Evolutionary conservation across 192 early-diverging fungal species (phyloP).

Genomic region (Coemansia sp.): DNA sequence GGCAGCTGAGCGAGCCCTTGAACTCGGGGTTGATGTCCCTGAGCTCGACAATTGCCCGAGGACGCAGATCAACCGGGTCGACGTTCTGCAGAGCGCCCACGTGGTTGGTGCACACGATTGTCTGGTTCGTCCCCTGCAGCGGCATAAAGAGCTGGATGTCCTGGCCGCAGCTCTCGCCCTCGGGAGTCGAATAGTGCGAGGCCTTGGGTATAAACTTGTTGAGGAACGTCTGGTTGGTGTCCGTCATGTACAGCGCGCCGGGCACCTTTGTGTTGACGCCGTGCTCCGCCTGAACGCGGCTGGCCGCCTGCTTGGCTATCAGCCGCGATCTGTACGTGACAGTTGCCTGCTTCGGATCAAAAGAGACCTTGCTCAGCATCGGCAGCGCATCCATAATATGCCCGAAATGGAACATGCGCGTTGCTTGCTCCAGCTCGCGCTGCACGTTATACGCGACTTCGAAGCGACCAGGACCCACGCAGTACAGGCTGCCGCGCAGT

Average conservation of each 20-base stretch:
- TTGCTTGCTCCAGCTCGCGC: slow-evolving; percentile 63
- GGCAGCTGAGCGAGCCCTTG: slow-evolving; percentile 61
- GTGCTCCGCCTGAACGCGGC: slow-evolving; percentile 68
- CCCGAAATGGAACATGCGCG: slow-evolving; percentile 63
- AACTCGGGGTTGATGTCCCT: slow-evolving; percentile 63
- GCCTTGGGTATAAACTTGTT: slow-evolving; percentile 62
- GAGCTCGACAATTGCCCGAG: slow-evolving; percentile 59
- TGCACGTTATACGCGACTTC: slow-evolving; percentile 65
- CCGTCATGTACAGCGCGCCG: slow-evolving; percentile 62
- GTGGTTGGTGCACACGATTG: slow-evolving; percentile 65
- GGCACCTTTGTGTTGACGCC: slow-evolving; percentile 65
- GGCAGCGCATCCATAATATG: slow-evolving; percentile 75
- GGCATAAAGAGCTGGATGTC: slow-evolving; percentile 57
- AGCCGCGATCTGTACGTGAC: slow-evolving; percentile 61
- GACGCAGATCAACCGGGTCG: slow-evolving; percentile 63
- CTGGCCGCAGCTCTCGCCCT: slow-evolving; percentile 66
- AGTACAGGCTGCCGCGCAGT: slow-evolving; percentile 63
- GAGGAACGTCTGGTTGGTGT: slow-evolving; percentile 68
- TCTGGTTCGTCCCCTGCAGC: slow-evolving; percentile 62
- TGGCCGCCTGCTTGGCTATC: slow-evolving; percentile 59
- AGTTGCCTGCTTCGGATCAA: slow-evolving; percentile 56
- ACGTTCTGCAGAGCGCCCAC: slow-evolving; percentile 68
- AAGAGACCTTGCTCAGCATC: slow-evolving; percentile 64
- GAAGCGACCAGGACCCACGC: slow-evolving; percentile 64
- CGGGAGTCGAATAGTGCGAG: slow-evolving; percentile 55